Evolutionary conservation across 495 filamentous ascomycete species (phyloP).

Genomic region (Hypoxylon lenormandii): DNA sequence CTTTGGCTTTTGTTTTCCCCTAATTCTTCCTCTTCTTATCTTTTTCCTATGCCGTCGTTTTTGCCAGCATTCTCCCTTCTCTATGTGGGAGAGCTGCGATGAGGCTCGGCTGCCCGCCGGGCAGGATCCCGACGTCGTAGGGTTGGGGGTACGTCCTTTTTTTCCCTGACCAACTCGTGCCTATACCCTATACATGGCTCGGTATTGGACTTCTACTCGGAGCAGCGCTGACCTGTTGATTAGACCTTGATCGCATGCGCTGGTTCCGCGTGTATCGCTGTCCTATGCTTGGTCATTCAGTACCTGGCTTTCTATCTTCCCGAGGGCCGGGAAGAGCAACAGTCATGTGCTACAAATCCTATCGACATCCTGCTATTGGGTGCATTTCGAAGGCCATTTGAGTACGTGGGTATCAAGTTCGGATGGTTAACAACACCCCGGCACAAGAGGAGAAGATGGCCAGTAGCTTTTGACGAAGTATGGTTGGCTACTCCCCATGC

Average conservation of each 20-base stretch:
- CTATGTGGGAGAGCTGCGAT: slow-evolving; percentile 46
- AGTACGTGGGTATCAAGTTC: slow-evolving; percentile 33
- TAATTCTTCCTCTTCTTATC: slow-evolving; percentile 7
- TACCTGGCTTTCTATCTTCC: slow-evolving; percentile 43
- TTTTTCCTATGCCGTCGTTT: slow-evolving; percentile 42
- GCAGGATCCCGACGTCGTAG: slow-evolving; percentile 44
- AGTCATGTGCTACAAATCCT: slow-evolving; percentile 30
- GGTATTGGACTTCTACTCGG: not conserved
- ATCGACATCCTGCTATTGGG: slow-evolving; percentile 38
- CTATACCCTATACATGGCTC: not conserved
- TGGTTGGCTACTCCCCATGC: slow-evolving; percentile 1
- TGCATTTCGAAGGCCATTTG: slow-evolving; percentile 40
- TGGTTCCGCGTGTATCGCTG: slow-evolving; percentile 42
- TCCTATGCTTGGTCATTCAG: slow-evolving; percentile 38
- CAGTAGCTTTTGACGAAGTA: slow-evolving; percentile 41
- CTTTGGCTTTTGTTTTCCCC: slow-evolving; percentile 18
- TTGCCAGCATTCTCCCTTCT: slow-evolving; percentile 41
- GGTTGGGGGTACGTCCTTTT: slow-evolving; percentile 39
- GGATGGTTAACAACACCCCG: slow-evolving; percentile 10
- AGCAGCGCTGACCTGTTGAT: slow-evolving; percentile 19
- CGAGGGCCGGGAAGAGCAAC: slow-evolving; percentile 24
- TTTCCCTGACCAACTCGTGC: not conserved
- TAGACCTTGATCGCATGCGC: slow-evolving; percentile 45
- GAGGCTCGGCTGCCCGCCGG: slow-evolving; percentile 42
- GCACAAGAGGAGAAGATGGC: slow-evolving; percentile 29